Percentiles rank a stretch among this genome's conserved stretches.
Conservation (phyloP, 129 eudicot species). For the Chrysanthemum makinoi region DNA sequence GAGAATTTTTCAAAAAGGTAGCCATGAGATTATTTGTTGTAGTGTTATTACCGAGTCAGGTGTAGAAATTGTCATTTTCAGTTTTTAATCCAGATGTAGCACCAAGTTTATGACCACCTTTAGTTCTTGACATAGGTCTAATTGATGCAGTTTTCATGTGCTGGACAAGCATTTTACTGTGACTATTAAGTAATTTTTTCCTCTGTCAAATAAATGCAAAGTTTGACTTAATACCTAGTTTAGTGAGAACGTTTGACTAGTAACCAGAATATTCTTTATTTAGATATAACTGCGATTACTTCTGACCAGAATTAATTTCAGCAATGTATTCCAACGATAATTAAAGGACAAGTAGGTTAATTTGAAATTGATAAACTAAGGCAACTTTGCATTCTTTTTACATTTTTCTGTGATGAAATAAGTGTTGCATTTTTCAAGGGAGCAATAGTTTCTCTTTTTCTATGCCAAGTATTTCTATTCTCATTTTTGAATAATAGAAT, state of each 20-base stretch:
- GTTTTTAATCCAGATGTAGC: background rate
- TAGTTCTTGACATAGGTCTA: background rate
- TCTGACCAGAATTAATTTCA: background rate
- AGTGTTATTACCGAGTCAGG: too few relatives aligned
- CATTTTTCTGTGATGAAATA: background rate
- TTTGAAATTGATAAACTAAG: background rate
- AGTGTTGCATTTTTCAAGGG: conserved; percentile 7
- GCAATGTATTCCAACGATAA: background rate
- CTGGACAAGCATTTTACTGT: background rate
- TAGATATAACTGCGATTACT: background rate
- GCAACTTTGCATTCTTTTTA: background rate
- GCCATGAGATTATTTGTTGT: background rate
- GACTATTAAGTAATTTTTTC: background rate
- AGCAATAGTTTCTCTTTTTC: background rate
- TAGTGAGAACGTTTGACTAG: background rate
- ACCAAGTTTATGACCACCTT: background rate
- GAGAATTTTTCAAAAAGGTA: background rate
- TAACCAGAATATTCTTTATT: background rate
- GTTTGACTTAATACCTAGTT: background rate
- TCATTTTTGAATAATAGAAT: background rate
- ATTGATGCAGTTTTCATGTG: background rate
- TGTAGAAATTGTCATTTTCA: background rate
- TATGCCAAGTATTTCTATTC: background rate
- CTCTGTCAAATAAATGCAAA: background rate
- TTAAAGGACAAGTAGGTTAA: background rate